Percentiles rank a stretch among this genome's conserved stretches.
These are phyloP conservation scores for Spiraea crenata DNA, from an alignment of 331 rosid genomes.

Conservation along the genomic window DNA sequence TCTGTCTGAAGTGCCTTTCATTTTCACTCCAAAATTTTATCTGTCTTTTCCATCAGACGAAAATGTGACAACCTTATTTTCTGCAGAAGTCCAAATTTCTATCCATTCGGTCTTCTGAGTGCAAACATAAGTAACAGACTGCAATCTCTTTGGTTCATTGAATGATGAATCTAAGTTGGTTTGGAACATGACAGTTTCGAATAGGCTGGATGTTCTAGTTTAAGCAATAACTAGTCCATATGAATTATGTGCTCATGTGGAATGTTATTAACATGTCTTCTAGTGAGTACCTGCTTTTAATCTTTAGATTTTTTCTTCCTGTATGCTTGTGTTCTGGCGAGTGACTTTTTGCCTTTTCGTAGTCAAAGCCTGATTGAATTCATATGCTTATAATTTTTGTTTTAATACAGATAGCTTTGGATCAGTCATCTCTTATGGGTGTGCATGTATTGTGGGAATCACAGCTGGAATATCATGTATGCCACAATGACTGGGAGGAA, in stretches of 20 bases:
- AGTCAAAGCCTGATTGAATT: not conserved
- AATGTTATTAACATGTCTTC: not conserved
- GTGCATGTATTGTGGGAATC: conserved; percentile 83
- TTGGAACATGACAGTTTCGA: not conserved
- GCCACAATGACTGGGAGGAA: conserved; percentile 74
- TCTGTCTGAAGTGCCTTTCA: too few species aligned
- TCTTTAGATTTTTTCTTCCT: not conserved
- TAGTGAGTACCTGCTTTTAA: not conserved
- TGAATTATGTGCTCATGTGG: not conserved
- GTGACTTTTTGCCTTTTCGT: conserved; percentile 2
- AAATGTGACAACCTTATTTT: too few species aligned
- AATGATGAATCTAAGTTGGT: not conserved
- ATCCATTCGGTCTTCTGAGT: too few species aligned
- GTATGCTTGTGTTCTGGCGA: not conserved
- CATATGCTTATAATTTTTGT: conserved; percentile 22
- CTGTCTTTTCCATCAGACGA: too few species aligned
- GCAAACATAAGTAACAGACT: too few species aligned
- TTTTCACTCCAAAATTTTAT: too few species aligned
- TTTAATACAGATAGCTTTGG: conserved; percentile 70
- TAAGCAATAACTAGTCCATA: not conserved
- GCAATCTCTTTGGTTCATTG: too few species aligned
- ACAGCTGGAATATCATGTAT: conserved; percentile 72
- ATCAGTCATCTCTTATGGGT: conserved; percentile 53
- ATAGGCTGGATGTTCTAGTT: not conserved
- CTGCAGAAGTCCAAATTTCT: too few species aligned